Percentiles rank a stretch among this genome's conserved stretches.
Conservation (phyloP, 768 basidiomycete species). For the Tricholoma saponaceum region DNA sequence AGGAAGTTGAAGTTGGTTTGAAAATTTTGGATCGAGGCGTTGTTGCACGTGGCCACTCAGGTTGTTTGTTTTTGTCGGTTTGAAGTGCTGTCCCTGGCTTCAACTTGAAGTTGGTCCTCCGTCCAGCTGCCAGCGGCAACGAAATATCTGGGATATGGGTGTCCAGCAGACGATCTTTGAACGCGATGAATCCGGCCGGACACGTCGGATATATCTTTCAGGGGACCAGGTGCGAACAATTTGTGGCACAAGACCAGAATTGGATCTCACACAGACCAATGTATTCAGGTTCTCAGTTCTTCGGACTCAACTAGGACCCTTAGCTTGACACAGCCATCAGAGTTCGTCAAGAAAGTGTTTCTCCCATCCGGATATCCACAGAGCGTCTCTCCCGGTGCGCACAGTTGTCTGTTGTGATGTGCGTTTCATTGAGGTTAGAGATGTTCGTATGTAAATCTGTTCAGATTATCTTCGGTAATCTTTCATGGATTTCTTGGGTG, state of each 20-base stretch:
- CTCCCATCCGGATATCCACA: conserved; percentile 60
- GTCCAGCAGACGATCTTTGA: conserved; percentile 7
- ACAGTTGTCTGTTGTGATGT: background rate
- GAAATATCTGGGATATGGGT: background rate
- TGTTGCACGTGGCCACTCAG: background rate
- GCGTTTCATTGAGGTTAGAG: background rate
- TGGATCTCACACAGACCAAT: too few species aligned
- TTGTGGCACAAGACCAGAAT: background rate
- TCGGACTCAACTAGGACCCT: background rate
- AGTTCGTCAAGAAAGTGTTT: conserved; percentile 44
- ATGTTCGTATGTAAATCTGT: background rate
- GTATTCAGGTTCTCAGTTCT: conserved; percentile 8
- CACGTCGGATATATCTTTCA: conserved; percentile 5
- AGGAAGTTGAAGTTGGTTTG: background rate
- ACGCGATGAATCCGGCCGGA: conserved; percentile 17
- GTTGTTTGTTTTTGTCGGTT: too few species aligned
- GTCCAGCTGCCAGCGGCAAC: too few species aligned
- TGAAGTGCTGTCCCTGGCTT: too few species aligned
- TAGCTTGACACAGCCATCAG: conserved; percentile 7
- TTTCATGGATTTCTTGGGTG: background rate
- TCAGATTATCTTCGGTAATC: conserved; percentile 54
- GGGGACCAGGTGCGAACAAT: conserved; percentile 8
- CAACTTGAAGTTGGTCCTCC: too few species aligned
- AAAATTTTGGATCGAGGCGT: background rate
- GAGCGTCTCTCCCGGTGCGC: conserved; percentile 55